phyloP scores from a whole-genome alignment of 345 rosid species.

The Clarkia xantiana region DNA sequence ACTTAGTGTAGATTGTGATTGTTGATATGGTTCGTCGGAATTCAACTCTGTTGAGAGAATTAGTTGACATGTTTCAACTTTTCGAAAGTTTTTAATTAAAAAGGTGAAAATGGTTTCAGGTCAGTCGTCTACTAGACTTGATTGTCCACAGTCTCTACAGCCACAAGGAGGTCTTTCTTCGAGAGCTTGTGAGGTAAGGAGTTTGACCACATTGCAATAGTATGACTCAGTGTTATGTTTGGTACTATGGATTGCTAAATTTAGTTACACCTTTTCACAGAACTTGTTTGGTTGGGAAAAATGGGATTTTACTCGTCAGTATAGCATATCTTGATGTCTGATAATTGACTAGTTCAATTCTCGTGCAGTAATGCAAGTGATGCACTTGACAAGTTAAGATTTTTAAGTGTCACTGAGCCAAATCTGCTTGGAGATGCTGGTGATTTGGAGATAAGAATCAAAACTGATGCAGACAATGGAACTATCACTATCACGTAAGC shows the following conservation, averaged over 20 bases:
- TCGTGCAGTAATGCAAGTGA: conserved; percentile 83
- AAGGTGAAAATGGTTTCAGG: conserved; percentile 34
- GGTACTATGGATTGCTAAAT: too few species aligned
- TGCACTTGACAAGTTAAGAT: conserved; percentile 94
- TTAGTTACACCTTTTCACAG: background rate
- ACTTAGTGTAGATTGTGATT: too few species aligned
- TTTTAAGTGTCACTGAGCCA: conserved; percentile 90
- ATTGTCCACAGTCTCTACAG: conserved; percentile 26
- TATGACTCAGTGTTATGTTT: background rate
- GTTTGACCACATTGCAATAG: background rate
- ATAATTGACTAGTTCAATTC: background rate
- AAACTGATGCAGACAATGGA: conserved; percentile 82
- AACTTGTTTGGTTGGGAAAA: background rate
- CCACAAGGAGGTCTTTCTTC: conserved; percentile 49
- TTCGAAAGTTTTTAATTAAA: background rate
- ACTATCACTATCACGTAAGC: conserved; percentile 66
- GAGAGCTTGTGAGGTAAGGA: conserved; percentile 89
- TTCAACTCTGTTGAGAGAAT: background rate
- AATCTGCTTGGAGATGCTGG: conserved; percentile 82
- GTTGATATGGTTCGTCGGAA: too few species aligned
- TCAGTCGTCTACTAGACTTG: conserved; percentile 26
- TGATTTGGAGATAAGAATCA: conserved; percentile 78
- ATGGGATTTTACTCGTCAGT: too few species aligned
- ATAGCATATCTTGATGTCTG: too few species aligned
- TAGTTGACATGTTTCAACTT: background rate